phyloP scores from a whole-genome alignment of 2,329 filamentous ascomycete species.

The Zymoseptoria ardabiliae region DNA sequence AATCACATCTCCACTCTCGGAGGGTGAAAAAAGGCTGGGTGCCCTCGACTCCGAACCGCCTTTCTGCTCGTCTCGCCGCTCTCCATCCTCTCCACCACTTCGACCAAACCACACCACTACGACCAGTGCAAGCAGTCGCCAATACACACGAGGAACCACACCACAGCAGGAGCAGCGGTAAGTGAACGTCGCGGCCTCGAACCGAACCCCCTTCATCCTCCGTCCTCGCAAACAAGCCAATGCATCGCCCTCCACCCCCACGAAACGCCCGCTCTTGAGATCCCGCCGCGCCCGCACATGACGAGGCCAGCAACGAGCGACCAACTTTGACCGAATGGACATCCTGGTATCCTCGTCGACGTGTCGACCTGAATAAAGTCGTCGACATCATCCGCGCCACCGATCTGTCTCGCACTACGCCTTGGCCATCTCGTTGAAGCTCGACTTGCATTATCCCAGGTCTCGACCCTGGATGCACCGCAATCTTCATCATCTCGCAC shows the following conservation, averaged over 20 bases:
- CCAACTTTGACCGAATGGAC: not conserved
- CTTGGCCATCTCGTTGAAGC: not conserved
- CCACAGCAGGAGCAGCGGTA: not conserved
- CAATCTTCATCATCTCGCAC: not conserved
- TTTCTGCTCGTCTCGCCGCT: not conserved
- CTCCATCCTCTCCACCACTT: not conserved
- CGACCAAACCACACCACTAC: not conserved
- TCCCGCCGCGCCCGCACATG: not conserved
- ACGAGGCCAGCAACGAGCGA: not conserved
- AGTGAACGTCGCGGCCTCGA: not conserved
- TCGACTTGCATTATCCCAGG: not conserved
- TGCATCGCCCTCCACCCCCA: not conserved
- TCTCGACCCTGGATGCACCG: not conserved
- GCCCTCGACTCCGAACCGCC: not conserved
- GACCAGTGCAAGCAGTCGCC: not conserved
- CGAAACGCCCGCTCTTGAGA: not conserved
- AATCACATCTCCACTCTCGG: not conserved
- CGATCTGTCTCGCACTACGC: conserved; percentile 10
- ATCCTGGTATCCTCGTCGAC: not conserved
- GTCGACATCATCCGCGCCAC: conserved; percentile 12
- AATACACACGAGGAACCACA: not conserved
- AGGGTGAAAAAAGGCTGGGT: not conserved
- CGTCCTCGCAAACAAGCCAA: not conserved
- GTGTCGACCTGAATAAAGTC: conserved; percentile 1
- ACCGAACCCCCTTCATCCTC: not conserved